phyloP scores from a whole-genome alignment of 2,329 filamentous ascomycete species.

The Calonectria montana region DNA sequence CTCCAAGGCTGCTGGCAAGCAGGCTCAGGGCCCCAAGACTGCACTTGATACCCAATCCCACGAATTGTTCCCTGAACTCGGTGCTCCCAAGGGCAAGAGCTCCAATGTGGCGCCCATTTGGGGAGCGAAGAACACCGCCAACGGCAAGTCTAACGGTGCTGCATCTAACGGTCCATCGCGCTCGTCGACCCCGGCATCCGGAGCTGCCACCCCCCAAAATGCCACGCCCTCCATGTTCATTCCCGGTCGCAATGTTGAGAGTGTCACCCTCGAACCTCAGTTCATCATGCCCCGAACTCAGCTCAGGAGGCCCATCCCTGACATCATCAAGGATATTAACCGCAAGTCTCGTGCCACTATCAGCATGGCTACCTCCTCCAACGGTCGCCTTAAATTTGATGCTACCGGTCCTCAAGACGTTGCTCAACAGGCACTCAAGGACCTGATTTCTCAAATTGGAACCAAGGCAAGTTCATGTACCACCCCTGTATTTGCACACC shows the following conservation, averaged over 20 bases:
- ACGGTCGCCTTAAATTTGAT: slow-evolving; percentile 82
- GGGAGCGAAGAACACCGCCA: slow-evolving; percentile 75
- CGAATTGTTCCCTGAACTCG: slow-evolving; percentile 94
- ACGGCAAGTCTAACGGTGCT: slow-evolving; percentile 66
- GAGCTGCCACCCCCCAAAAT: slow-evolving; percentile 57
- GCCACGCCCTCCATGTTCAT: slow-evolving; percentile 70
- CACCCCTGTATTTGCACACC: not conserved
- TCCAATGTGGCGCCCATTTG: slow-evolving; percentile 78
- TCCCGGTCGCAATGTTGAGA: slow-evolving; percentile 85
- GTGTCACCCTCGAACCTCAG: slow-evolving; percentile 77
- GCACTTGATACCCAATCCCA: slow-evolving; percentile 85
- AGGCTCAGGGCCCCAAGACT: slow-evolving; percentile 66
- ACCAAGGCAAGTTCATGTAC: slow-evolving; percentile 71
- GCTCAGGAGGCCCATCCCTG: slow-evolving; percentile 85
- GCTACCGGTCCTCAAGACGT: slow-evolving; percentile 86
- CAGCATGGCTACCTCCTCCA: slow-evolving; percentile 78
- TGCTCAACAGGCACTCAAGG: slow-evolving; percentile 88
- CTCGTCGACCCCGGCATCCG: slow-evolving; percentile 72
- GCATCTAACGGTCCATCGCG: slow-evolving; percentile 67
- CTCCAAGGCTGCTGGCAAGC: slow-evolving; percentile 75
- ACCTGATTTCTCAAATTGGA: slow-evolving; percentile 89
- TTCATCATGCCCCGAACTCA: slow-evolving; percentile 82
- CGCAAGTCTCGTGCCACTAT: slow-evolving; percentile 89
- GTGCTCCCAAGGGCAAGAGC: slow-evolving; percentile 74
- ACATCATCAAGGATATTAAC: slow-evolving; percentile 92